Conservation (phyloP, 345 rosid species). For the Combretum micranthum region DNA sequence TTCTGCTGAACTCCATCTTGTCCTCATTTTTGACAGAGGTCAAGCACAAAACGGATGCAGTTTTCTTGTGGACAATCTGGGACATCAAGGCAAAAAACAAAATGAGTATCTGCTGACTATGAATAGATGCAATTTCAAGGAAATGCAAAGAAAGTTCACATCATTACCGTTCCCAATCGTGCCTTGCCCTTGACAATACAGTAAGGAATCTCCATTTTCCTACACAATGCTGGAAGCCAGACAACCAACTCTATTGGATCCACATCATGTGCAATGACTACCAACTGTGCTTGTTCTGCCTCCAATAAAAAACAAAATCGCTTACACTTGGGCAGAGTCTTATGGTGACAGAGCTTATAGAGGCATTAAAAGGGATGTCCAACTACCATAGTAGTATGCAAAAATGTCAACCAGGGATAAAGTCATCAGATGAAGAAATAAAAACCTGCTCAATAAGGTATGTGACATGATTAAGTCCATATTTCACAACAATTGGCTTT, state of each 20-base stretch:
- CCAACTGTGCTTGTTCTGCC: slow-evolving; percentile 65
- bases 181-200: slow-evolving; percentile 53
- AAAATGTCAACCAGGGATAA: background rate
- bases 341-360: too few relatives aligned
- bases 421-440: background rate
- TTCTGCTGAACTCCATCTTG: slow-evolving; percentile 64
- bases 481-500: slow-evolving; percentile 69
- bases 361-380: too few relatives aligned
- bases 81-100: background rate
- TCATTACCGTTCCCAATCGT: slow-evolving; percentile 39
- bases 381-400: background rate
- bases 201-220: slow-evolving; percentile 58
- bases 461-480: slow-evolving; percentile 68
- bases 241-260: slow-evolving; percentile 57
- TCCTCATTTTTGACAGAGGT: slow-evolving; percentile 73
- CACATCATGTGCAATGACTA: slow-evolving; percentile 50
- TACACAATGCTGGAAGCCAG: slow-evolving; percentile 56
- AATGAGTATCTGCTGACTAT: background rate
- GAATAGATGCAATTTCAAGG: background rate
- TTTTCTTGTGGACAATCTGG: slow-evolving; percentile 72
- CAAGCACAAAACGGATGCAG: slow-evolving; percentile 66
- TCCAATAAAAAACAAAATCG: too few relatives aligned
- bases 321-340: too few relatives aligned
- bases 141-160: background rate
- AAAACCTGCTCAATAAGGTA: slow-evolving; percentile 67